A percentile compares a stretch with the other conserved stretches of the same genome.
Evolutionary conservation across 78 protist genomes (phyloP).

Genomic region (Fonticula alba): DNA sequence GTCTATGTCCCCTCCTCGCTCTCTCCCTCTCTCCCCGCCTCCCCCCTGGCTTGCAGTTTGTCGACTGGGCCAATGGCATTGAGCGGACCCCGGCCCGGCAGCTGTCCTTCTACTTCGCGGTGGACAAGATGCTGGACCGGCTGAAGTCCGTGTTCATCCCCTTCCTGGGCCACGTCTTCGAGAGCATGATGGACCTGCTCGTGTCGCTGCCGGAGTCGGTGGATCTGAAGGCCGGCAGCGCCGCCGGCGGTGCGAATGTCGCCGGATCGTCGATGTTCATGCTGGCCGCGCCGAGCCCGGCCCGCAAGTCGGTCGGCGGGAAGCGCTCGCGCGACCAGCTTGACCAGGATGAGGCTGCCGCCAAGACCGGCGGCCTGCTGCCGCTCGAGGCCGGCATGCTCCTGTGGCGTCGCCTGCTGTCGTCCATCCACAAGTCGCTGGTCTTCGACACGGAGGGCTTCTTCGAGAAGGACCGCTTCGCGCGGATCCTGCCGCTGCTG

Average conservation of each 20-base stretch:
- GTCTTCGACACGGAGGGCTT: constrained; percentile 16
- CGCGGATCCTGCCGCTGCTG: constrained; percentile 18
- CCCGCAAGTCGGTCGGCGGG: not conserved
- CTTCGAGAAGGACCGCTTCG: constrained; percentile 14
- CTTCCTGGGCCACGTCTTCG: not conserved
- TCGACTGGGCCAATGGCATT: not conserved
- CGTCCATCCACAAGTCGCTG: constrained; percentile 26
- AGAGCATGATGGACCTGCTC: not conserved
- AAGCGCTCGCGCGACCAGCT: no score
- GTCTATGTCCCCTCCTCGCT: no score
- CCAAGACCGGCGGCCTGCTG: no score
- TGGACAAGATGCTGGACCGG: constrained; percentile 8
- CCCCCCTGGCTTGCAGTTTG: no score
- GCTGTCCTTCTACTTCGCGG: constrained; percentile 9
- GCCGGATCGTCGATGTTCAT: no score
- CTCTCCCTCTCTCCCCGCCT: no score
- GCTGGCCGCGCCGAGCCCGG: constrained; percentile 3
- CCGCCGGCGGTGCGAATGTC: no score
- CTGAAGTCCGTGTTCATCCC: not conserved
- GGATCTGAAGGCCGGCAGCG: no score
- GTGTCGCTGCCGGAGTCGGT: no score
- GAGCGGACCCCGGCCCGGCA: not conserved
- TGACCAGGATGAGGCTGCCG: no score
- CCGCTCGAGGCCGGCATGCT: no score
- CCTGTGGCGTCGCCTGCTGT: no score